Evolutionary conservation across 2,329 filamentous ascomycete species (phyloP).

Genomic region (Alternaria sp.): DNA sequence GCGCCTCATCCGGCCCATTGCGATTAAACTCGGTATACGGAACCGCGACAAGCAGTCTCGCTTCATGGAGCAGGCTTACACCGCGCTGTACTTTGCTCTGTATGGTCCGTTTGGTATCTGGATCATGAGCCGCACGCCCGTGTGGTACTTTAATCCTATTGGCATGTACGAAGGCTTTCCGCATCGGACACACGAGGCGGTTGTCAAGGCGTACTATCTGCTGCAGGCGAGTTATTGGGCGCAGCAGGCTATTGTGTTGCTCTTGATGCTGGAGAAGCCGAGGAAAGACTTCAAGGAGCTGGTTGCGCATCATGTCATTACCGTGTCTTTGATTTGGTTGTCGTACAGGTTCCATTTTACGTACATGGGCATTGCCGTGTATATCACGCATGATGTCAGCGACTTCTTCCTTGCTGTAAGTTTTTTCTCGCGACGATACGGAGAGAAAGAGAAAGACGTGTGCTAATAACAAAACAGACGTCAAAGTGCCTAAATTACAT

Average conservation of each 20-base stretch:
- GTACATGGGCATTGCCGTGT: conserved; percentile 91
- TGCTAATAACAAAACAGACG: conserved; percentile 61
- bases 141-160: conserved; percentile 94
- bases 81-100: conserved; percentile 85
- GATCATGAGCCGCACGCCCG: conserved; percentile 88
- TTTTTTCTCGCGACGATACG: conserved; percentile 5
- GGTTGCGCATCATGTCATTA: conserved; percentile 90
- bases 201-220: conserved; percentile 95
- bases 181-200: conserved; percentile 78
- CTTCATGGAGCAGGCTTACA: conserved; percentile 97
- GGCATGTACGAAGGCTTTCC: conserved; percentile 92
- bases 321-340: conserved; percentile 79
- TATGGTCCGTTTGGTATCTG: conserved; percentile 86
- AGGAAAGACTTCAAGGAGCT: conserved; percentile 95
- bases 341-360: conserved; percentile 98
- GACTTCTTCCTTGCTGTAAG: conserved; percentile 94
- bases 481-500: conserved; percentile 94
- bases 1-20: conserved; percentile 79
- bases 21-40: conserved; percentile 72
- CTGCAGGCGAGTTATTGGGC: conserved; percentile 96
- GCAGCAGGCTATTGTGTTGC: conserved; percentile 87
- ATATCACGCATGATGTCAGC: conserved; percentile 92
- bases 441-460: too few relatives aligned
- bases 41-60: conserved; percentile 81
- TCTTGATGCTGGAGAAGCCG: conserved; percentile 89